Conservation (phyloP, 2,329 filamentous ascomycete species). For the Lachnellula arida region DNA sequence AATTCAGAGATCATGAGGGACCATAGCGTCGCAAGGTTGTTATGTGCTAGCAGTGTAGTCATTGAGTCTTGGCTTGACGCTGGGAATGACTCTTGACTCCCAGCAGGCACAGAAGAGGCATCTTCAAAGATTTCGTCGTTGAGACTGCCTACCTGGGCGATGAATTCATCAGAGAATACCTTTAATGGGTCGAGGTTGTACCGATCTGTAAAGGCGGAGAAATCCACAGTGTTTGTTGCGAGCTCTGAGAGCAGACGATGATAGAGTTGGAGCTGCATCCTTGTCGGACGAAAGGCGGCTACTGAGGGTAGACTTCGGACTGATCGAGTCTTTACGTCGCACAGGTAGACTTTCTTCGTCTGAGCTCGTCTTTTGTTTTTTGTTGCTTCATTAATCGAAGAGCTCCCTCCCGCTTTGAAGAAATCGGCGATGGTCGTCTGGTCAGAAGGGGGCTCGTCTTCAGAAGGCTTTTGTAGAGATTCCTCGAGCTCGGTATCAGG, state of each 20-base stretch:
- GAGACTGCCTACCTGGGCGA: conserved; percentile 66
- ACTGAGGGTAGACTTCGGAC: conserved; percentile 56
- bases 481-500: conserved; percentile 66
- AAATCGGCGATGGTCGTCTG: conserved; percentile 27
- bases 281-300: conserved; percentile 65
- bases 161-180: conserved; percentile 72
- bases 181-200: conserved; percentile 64
- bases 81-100: conserved; percentile 25
- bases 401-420: conserved; percentile 21
- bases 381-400: conserved; percentile 16
- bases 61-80: conserved; percentile 27
- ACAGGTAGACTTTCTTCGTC: conserved; percentile 59
- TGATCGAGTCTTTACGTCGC: conserved; percentile 82
- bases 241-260: conserved; percentile 77
- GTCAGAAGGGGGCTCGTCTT: conserved; percentile 33
- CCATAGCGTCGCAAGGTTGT: conserved; percentile 58
- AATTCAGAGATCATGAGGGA: conserved; percentile 58
- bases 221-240: conserved; percentile 65
- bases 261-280: conserved; percentile 87
- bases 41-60: conserved; percentile 49
- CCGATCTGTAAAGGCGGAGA: conserved; percentile 61
- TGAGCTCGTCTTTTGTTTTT: conserved; percentile 7
- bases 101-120: conserved; percentile 27
- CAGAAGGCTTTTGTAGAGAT: conserved; percentile 19
- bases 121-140: conserved; percentile 61